Percentiles rank a stretch among this genome's conserved stretches.
Evolutionary conservation across 1,284 basidiomycete species (phyloP).

Genomic region (Cronartium quercuum): DNA sequence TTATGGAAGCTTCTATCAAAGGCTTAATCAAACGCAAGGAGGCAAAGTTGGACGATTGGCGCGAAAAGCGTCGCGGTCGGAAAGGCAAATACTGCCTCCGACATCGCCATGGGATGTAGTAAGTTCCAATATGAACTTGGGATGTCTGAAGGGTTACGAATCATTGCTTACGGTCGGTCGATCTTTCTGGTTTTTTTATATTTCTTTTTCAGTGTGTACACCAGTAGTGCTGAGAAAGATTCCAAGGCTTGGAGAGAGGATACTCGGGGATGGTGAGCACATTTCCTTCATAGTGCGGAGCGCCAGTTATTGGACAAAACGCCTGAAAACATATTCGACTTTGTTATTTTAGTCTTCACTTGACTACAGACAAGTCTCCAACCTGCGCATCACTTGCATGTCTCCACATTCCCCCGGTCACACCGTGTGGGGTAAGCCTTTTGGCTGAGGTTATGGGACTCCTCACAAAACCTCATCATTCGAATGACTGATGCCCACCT

Average conservation of each 20-base stretch:
- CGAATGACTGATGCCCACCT: background rate
- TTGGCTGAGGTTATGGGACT: background rate
- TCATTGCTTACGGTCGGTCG: no score
- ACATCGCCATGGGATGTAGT: background rate
- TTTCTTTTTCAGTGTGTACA: background rate
- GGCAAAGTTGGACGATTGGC: background rate
- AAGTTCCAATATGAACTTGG: no score
- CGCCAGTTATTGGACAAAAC: no score
- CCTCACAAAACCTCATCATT: background rate
- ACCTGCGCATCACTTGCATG: background rate
- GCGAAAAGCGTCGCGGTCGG: background rate
- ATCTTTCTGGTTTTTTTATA: no score
- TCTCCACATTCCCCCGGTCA: background rate
- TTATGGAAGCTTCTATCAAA: conserved; percentile 1
- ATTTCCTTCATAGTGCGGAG: no score
- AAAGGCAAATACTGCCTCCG: background rate
- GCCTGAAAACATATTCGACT: no score
- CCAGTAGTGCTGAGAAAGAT: background rate
- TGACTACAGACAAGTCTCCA: background rate
- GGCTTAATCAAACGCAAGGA: background rate
- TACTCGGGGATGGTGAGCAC: background rate
- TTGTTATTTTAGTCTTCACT: background rate
- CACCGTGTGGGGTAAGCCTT: background rate
- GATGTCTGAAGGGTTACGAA: no score
- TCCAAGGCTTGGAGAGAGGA: conserved; percentile 1